Evolutionary conservation across 2,329 filamentous ascomycete species (phyloP), one percentile per base, ranked within the genome.

Genomic region (Alternaria rosae): DNA sequence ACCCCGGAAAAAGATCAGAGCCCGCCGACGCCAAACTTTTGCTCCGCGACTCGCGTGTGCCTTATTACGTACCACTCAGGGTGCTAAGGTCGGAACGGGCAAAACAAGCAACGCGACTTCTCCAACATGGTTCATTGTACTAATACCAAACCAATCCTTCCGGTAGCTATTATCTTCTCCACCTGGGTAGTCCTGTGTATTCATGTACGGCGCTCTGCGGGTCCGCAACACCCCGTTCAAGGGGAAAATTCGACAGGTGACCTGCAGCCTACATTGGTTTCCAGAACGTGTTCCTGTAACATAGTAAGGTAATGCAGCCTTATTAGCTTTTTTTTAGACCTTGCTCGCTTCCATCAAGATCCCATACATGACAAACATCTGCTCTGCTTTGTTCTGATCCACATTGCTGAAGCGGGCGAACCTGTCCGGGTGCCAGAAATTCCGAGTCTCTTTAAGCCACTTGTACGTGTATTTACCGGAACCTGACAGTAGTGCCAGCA

Each of bases 391-490:
- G 26, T 54, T 65, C 32, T 66, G 54, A 3, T 70, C 66, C 11
- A 65, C 21, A 41, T 69, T 64, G 62, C 75, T 76, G 55, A 61
- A 70, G 45, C 70, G 67, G 30, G 66, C 70, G 45, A 78, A 78
- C 26, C 67, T 71, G 45, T 79, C 76, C 32, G 76, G 76, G 41
- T 79, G 76, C 73, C 74, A 79, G 30, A 70, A 45, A 56, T 69
- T 72, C 15, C 76, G 67, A 45, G 70, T 65, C 11, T 69, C 63
- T 59, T 74, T 76, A 26, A 79, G 65, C 63, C 69, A 73, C 15
- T 68, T 67, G 28, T 65, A 61, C 1, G 62, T 68, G 47, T 71
- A 76, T 4, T 45, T 20, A 3, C 65, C 71, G 8, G 73, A 74
- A 6, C 71, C 75, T n/a, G 65, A 41, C 38, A 79, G 61, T 23